Conservation (phyloP, 1,284 basidiomycete species). For the Ustilago esculenta region DNA sequence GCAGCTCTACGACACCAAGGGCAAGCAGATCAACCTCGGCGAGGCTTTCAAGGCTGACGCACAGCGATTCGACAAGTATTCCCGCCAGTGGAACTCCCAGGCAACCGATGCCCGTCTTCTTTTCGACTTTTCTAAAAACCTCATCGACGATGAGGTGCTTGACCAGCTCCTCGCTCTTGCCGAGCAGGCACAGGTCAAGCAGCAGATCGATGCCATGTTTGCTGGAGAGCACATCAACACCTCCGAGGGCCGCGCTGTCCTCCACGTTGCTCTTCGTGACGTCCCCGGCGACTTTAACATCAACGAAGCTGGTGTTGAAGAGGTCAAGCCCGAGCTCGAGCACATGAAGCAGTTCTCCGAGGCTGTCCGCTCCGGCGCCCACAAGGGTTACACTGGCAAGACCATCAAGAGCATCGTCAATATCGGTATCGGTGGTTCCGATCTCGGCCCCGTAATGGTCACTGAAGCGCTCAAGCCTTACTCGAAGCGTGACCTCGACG, state of each 20-base stretch:
- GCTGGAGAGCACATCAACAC: slow-evolving; percentile 97
- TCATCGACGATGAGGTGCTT: slow-evolving; percentile 85
- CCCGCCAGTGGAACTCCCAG: slow-evolving; percentile 75
- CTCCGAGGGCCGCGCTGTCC: slow-evolving; percentile 93
- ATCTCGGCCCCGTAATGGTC: slow-evolving; percentile 98
- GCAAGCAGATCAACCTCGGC: slow-evolving; percentile 81
- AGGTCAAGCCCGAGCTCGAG: slow-evolving; percentile 83
- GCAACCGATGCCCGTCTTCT: slow-evolving; percentile 81
- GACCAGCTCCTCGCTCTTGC: slow-evolving; percentile 79
- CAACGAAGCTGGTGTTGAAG: slow-evolving; percentile 80
- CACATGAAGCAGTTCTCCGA: slow-evolving; percentile 94
- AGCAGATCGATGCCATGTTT: slow-evolving; percentile 91
- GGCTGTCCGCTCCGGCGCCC: slow-evolving; percentile 81
- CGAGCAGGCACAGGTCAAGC: slow-evolving; percentile 85
- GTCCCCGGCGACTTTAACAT: slow-evolving; percentile 75
- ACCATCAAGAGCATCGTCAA: slow-evolving; percentile 93
- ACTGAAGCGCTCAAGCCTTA: slow-evolving; percentile 95
- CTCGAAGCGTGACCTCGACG: slow-evolving; percentile 84
- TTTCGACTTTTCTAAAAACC: slow-evolving; percentile 96
- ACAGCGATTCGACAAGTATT: slow-evolving; percentile 84
- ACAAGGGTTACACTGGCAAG: slow-evolving; percentile 98
- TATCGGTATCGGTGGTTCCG: slow-evolving; percentile 98
- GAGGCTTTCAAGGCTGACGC: slow-evolving; percentile 91
- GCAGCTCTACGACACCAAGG: slow-evolving; percentile 80
- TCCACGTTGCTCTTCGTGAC: slow-evolving; percentile 93